These are phyloP conservation scores for Lodderomyces elongisporus DNA, from an alignment of 1,139 yeast genomes.

Conservation along the genomic window DNA sequence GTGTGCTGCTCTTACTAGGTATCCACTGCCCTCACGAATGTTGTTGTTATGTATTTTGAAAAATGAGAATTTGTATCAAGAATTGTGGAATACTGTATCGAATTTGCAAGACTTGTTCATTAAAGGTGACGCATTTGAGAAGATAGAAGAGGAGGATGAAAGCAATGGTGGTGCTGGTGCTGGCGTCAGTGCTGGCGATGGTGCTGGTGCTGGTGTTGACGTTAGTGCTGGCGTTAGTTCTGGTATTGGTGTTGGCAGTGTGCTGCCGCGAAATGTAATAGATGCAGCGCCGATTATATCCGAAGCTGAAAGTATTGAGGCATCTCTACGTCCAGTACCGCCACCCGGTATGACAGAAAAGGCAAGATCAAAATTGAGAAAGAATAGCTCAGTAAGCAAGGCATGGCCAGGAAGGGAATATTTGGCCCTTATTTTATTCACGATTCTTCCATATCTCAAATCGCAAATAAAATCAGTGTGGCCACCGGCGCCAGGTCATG, in stretches of 20 bases:
- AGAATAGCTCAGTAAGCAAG: constrained; percentile 42
- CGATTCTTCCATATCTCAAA: constrained; percentile 38
- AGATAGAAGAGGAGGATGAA: constrained; percentile 13
- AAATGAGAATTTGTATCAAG: constrained; percentile 37
- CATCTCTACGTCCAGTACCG: constrained; percentile 34
- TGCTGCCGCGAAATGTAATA: neutral
- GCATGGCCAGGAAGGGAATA: constrained; percentile 63
- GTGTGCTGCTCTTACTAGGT: constrained; percentile 45
- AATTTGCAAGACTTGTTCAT: constrained; percentile 27
- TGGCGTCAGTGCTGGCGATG: no score
- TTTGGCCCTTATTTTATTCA: constrained; percentile 38
- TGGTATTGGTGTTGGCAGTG: neutral
- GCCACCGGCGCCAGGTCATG: constrained; percentile 23
- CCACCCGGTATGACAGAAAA: constrained; percentile 63
- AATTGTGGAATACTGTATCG: constrained; percentile 28
- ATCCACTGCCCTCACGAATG: constrained; percentile 50
- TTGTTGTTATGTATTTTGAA: constrained; percentile 50
- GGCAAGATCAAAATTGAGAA: constrained; percentile 55
- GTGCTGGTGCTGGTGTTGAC: no score
- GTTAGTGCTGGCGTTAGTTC: no score
- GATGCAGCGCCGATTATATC: constrained; percentile 2
- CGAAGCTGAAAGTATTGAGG: constrained; percentile 19
- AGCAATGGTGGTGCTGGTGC: constrained; percentile 10
- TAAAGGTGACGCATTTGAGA: constrained; percentile 18
- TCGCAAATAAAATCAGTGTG: constrained; percentile 32